phyloP scores from a whole-genome alignment of 352 stramenopile species.

The Globisporangium okanoganense region DNA sequence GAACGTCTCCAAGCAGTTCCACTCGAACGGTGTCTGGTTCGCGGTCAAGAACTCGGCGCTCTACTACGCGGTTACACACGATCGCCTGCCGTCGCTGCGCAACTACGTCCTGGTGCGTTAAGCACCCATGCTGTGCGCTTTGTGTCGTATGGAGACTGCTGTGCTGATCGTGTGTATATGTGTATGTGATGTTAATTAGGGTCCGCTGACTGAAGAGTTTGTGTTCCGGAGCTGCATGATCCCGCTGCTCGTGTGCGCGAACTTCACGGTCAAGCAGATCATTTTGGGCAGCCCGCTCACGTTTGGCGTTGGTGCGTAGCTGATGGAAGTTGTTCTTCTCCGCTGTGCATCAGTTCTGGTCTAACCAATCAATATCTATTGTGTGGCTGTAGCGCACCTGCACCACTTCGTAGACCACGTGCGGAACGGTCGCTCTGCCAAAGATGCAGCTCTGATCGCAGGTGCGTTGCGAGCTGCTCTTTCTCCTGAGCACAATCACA shows the following conservation, averaged over 20 bases:
- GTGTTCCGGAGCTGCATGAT: constrained; percentile 95
- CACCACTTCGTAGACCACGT: constrained; percentile 87
- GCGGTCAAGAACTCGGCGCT: constrained; percentile 82
- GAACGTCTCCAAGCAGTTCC: constrained; percentile 74
- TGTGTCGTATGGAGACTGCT: neutral
- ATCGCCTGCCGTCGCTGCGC: constrained; percentile 71
- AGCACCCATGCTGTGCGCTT: neutral
- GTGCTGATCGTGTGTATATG: constrained; percentile 3
- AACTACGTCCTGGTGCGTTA: constrained; percentile 74
- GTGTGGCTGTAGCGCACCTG: constrained; percentile 59
- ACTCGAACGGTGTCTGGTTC: constrained; percentile 66
- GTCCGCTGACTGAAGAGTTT: constrained; percentile 93
- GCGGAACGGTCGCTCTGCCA: constrained; percentile 56
- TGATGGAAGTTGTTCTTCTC: neutral
- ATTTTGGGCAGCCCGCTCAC: constrained; percentile 88
- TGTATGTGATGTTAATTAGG: constrained; percentile 35
- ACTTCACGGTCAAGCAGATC: constrained; percentile 81
- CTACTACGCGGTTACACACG: constrained; percentile 70
- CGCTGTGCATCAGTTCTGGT: neutral
- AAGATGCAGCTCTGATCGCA: constrained; percentile 75
- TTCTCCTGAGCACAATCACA: neutral
- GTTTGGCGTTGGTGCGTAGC: constrained; percentile 90
- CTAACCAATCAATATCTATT: neutral
- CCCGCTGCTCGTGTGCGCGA: constrained; percentile 79
- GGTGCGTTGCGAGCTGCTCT: constrained; percentile 28